These are phyloP conservation scores for Pilatotrama ljubarskyi DNA, from an alignment of 768 basidiomycete species.

Conservation along the genomic window DNA sequence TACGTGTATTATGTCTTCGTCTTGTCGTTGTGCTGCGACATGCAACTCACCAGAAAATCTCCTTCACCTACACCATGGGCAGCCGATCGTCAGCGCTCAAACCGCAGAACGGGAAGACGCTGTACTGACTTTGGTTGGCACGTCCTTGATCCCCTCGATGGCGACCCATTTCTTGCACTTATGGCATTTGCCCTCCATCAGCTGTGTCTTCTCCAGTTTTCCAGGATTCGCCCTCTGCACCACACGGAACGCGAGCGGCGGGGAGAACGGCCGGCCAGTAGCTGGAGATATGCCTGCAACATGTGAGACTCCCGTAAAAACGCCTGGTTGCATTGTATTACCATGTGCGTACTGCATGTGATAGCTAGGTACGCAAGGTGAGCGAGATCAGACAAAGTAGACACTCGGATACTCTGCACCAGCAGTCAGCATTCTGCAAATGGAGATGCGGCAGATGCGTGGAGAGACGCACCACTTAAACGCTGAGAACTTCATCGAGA, in stretches of 20 bases:
- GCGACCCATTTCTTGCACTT: constrained; percentile 72
- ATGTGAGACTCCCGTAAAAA: constrained; percentile 7
- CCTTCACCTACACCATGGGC: constrained; percentile 57
- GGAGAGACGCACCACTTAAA: constrained; percentile 66
- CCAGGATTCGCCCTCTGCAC: constrained; percentile 45
- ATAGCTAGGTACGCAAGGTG: constrained; percentile 46
- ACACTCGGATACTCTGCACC: neutral
- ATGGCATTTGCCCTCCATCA: constrained; percentile 78
- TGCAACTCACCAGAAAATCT: constrained; percentile 63
- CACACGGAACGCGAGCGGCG: constrained; percentile 63
- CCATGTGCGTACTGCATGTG: constrained; percentile 84
- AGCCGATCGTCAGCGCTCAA: neutral
- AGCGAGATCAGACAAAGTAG: neutral
- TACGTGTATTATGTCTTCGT: too few relatives aligned
- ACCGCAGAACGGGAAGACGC: neutral
- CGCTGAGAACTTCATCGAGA: constrained; percentile 78
- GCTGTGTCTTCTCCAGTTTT: constrained; percentile 57
- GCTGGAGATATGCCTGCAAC: constrained; percentile 65
- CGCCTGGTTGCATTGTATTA: too few relatives aligned
- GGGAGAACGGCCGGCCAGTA: constrained; percentile 73
- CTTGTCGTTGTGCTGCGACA: too few relatives aligned
- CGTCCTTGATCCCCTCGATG: constrained; percentile 71
- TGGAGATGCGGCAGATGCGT: neutral
- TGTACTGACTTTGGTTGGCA: constrained; percentile 61
- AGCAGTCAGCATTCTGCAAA: neutral